These are phyloP conservation scores for Pleurotus eryngii DNA, from an alignment of 768 basidiomycete genomes.

Conservation along the genomic window DNA sequence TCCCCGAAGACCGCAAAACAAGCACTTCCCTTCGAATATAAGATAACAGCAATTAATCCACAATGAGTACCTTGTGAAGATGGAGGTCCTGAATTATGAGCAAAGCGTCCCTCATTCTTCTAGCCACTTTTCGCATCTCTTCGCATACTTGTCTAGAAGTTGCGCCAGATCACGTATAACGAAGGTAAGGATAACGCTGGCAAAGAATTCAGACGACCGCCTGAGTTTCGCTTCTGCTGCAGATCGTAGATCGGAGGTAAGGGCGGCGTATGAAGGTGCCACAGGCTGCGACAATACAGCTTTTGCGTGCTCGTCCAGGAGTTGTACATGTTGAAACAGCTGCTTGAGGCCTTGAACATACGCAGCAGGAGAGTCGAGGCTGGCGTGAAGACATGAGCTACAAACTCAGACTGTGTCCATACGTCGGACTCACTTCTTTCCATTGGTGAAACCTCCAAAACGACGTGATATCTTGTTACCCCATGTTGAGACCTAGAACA, in stretches of 20 bases:
- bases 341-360: constrained; percentile 76
- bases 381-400: constrained; percentile 28
- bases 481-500: constrained; percentile 48
- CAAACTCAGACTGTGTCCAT: neutral
- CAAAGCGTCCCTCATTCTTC: constrained; percentile 51
- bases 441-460: constrained; percentile 82
- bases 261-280: constrained; percentile 70
- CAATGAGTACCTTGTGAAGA: neutral
- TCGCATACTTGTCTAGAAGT: constrained; percentile 88
- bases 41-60: constrained; percentile 6
- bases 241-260: constrained; percentile 59
- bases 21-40: constrained; percentile 8
- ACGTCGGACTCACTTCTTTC: constrained; percentile 67
- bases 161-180: constrained; percentile 85
- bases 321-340: constrained; percentile 70
- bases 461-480: constrained; percentile 69
- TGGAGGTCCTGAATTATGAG: neutral
- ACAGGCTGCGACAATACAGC: constrained; percentile 63
- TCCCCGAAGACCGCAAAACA: neutral
- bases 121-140: constrained; percentile 91
- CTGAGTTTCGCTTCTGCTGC: constrained; percentile 73
- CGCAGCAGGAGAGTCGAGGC: constrained; percentile 83
- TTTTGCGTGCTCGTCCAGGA: constrained; percentile 85
- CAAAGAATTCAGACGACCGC: constrained; percentile 89
- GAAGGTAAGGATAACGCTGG: constrained; percentile 83